These are phyloP conservation scores for Heterobasidion parviporum DNA, from an alignment of 1,284 basidiomycete genomes.

Conservation along the genomic window DNA sequence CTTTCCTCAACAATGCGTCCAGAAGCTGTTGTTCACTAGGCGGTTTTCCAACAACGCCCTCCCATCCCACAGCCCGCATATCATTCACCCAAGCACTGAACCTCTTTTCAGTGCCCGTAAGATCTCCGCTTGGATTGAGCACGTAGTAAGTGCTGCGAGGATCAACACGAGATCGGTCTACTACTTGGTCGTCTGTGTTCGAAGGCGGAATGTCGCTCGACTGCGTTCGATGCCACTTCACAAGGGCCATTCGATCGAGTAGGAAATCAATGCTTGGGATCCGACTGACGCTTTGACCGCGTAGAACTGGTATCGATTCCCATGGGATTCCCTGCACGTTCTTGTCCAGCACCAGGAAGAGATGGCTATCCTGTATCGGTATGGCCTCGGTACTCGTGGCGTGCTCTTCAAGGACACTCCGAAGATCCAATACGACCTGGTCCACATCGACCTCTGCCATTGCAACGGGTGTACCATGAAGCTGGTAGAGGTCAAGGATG, in stretches of 20 bases:
- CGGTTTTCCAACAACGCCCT: slow-evolving; percentile 67
- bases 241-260: slow-evolving; percentile 69
- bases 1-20: slow-evolving; percentile 60
- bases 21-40: slow-evolving; percentile 81
- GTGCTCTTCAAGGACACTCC: slow-evolving; percentile 66
- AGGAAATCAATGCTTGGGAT: slow-evolving; percentile 88
- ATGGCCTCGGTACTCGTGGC: slow-evolving; percentile 29
- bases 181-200: slow-evolving; percentile 4
- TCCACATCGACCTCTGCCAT: slow-evolving; percentile 91
- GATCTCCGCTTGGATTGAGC: slow-evolving; percentile 89
- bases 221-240: slow-evolving; percentile 27
- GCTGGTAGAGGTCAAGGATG: slow-evolving; percentile 89
- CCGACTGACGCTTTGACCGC: slow-evolving; percentile 82
- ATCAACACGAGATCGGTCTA: slow-evolving; percentile 52
- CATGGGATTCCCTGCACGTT: slow-evolving; percentile 88
- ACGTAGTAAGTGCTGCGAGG: slow-evolving; percentile 74
- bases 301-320: slow-evolving; percentile 89
- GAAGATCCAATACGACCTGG: slow-evolving; percentile 72
- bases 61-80: slow-evolving; percentile 74
- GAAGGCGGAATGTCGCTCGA: slow-evolving; percentile 3
- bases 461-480: slow-evolving; percentile 84
- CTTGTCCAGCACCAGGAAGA: slow-evolving; percentile 89
- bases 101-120: slow-evolving; percentile 75
- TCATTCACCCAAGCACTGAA: slow-evolving; percentile 73
- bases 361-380: slow-evolving; percentile 50